These are phyloP conservation scores for Herpetomonas samuelpessoai DNA, from an alignment of 208 protist genomes.

Conservation along the genomic window DNA sequence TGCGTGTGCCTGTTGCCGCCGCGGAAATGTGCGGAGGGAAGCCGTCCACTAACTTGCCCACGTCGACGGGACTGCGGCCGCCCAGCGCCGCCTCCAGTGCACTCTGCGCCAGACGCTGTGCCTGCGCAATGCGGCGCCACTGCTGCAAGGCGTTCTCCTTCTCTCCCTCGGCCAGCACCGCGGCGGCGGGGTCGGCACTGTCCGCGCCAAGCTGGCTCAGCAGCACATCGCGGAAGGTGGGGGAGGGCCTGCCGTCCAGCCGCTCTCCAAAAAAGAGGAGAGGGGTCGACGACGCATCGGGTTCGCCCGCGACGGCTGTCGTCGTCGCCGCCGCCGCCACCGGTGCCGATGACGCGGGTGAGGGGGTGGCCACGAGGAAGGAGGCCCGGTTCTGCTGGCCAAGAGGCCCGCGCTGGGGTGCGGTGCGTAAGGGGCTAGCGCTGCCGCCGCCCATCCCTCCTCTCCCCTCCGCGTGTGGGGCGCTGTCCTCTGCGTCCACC, in stretches of 20 bases:
- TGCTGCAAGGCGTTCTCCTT: slow-evolving; percentile 3
- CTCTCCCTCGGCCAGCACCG: not conserved
- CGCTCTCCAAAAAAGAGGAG: slow-evolving; percentile 12
- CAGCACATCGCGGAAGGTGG: slow-evolving; percentile 8
- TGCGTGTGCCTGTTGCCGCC: too few species aligned
- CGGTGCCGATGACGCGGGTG: not conserved
- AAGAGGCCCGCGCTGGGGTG: too few species aligned
- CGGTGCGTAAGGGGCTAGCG: too few species aligned
- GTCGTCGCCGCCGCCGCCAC: not conserved
- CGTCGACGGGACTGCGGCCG: not conserved
- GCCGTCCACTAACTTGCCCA: not conserved
- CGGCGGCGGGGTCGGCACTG: not conserved
- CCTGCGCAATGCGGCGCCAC: not conserved
- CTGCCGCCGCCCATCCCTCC: too few species aligned
- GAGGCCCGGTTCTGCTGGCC: too few species aligned
- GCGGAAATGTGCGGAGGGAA: not conserved
- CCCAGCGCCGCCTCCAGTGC: not conserved
- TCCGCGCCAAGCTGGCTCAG: not conserved
- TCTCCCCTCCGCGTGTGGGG: too few species aligned
- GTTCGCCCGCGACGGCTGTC: too few species aligned
- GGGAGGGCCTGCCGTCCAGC: slow-evolving; percentile 6
- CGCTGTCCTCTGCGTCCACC: too few species aligned
- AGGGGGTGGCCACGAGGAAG: too few species aligned
- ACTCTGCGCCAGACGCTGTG: slow-evolving; percentile 1
- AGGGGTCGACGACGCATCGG: not conserved